Conservation (phyloP, 2,329 filamentous ascomycete genomes). For the Cladosporium austrohemisphaericum region DNA sequence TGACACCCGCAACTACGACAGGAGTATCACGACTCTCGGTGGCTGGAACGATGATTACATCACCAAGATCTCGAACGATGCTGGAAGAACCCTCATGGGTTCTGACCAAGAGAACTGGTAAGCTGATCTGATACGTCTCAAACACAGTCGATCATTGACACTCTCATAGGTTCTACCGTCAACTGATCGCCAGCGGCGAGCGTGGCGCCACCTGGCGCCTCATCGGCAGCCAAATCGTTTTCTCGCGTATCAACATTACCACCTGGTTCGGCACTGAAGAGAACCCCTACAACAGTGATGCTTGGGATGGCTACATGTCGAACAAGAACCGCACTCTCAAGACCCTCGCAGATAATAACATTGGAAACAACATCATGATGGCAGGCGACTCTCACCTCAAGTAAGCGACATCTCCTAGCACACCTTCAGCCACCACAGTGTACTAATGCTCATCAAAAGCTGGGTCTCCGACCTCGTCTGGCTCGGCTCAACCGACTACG, state of each 20-base stretch:
- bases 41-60: conserved; percentile 51
- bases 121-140: not conserved
- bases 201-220: conserved; percentile 65
- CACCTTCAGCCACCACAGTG: not conserved
- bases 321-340: conserved; percentile 67
- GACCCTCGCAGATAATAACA: conserved; percentile 58
- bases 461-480: conserved; percentile 48
- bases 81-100: conserved; percentile 29
- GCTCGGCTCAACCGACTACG: conserved; percentile 38
- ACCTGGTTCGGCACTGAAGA: conserved; percentile 34
- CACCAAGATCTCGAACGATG: conserved; percentile 26
- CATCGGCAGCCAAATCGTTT: conserved; percentile 66
- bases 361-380: conserved; percentile 67
- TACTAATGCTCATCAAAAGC: conserved; percentile 35
- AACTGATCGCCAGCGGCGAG: conserved; percentile 39
- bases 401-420: not conserved
- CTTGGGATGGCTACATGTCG: conserved; percentile 62
- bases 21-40: conserved; percentile 39
- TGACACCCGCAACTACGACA: conserved; percentile 43
- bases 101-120: conserved; percentile 34
- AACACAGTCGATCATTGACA: not conserved
- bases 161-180: conserved; percentile 52
- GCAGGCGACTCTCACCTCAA: conserved; percentile 61
- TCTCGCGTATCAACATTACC: conserved; percentile 52
- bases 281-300: conserved; percentile 46